Conservation (phyloP, 257 asterid genomes). For the Apocynum venetum region DNA sequence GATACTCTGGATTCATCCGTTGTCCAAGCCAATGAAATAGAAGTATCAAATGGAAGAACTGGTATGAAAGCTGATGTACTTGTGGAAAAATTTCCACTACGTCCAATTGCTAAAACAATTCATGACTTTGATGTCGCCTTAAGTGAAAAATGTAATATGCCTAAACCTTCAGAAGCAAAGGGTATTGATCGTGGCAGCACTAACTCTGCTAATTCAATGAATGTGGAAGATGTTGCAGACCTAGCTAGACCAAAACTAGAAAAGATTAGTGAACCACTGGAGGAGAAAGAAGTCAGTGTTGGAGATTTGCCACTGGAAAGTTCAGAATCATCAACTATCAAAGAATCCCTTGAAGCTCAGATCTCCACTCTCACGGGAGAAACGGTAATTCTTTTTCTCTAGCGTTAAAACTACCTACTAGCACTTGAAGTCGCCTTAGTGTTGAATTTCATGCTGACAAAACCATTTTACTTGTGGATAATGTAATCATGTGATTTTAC, state of each 20-base stretch:
- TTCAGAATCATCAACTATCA: conserved; percentile 22
- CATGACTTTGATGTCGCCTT: conserved; percentile 31
- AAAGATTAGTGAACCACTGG: conserved; percentile 12
- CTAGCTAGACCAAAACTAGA: conserved; percentile 21
- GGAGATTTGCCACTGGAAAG: conserved; percentile 26
- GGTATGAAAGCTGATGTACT: conserved; percentile 24
- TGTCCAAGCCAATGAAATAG: conserved; percentile 8
- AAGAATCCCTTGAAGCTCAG: conserved; percentile 16
- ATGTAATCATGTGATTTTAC: not conserved
- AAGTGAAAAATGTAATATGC: conserved; percentile 24
- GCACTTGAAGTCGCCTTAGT: not conserved
- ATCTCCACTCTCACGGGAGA: conserved; percentile 6
- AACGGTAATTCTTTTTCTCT: conserved; percentile 18
- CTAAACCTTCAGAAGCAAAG: conserved; percentile 22
- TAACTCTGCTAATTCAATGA: conserved; percentile 13
- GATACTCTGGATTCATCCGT: conserved; percentile 14
- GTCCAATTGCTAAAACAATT: conserved; percentile 40
- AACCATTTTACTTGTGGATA: not conserved
- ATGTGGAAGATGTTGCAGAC: conserved; percentile 22
- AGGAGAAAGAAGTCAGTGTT: conserved; percentile 21
- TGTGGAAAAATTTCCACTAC: conserved; percentile 73
- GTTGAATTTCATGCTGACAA: not conserved
- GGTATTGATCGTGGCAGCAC: conserved; percentile 24
- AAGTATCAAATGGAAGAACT: conserved; percentile 17
- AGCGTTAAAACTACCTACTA: not conserved